Base-by-base conservation (phyloP, 108 stramenopile genomes). In the Nitzschia sp. region DNA sequence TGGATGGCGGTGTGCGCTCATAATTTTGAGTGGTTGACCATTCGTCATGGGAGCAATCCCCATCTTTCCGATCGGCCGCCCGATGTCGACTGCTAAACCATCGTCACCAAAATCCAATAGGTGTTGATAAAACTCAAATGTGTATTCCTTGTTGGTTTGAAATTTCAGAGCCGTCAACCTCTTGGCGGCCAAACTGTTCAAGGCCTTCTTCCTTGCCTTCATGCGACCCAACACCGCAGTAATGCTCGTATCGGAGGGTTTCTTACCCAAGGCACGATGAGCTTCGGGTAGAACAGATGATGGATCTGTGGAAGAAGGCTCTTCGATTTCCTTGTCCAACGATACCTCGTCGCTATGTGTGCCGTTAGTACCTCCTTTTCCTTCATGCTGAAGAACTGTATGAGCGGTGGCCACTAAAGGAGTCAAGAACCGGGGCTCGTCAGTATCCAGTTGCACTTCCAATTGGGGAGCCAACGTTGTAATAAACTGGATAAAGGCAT, bases 121-220 rank as follows among this genome's bases (percentile, higher is more conserved):
- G 51, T 87, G 84, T 59, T 87, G 86, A 38, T 84, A 72, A 51
- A 89, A 89, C 61, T 89, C 84, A 65, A 89, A 89, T 0, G 88
- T 84, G 63, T 89, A 89, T n/a, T 71, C 73, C 0, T 73, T 70
- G 61, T 75, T 43, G 8, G 65, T 43, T 59, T 78, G 74, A 20
- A 69, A 48, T 37, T 20, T 41, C 0, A 58, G 57, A 21, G 43
- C 1, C 2, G n/a, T 44, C 5, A 50, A 29, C 8, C 1, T 39
- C 41, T 60, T 40, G 0, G 52, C 53, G 20, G 52, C 63, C 65
- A 82, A 80, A 34, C 57, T 57, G 53, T 87, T 81, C 53, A 82
- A 84, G 24, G 57, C 65, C 37, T 63, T 80, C 57, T 87, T 87
- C 17, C 86, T 72, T 29, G 54, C 61, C 29, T 38, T 70, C 19